Evolutionary conservation across 2,329 filamentous ascomycete genomes (phyloP), one percentile per base, ranked within the genome.

Genomic region (Pseudonectria buxi): DNA sequence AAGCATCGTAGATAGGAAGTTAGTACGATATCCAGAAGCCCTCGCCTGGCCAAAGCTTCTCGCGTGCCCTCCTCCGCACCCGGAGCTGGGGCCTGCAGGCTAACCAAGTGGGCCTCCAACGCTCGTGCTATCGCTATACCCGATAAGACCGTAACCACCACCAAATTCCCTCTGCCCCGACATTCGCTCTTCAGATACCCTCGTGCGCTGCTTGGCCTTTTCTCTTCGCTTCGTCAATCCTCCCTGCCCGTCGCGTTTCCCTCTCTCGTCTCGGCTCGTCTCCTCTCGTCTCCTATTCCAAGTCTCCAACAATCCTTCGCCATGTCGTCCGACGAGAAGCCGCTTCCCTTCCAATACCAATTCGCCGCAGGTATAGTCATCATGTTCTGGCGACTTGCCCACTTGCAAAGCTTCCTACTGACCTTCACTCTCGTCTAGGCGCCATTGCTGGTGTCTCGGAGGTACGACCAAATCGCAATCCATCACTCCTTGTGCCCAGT

Each of bases 391-490:
- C 37, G 28, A 34, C 30, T 30, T 37, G 30, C 14, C 28, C 37
- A 31, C 27, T 33, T 34, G 44, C 48, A 44, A 43, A 45, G 12
- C 22, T 26, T 14, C 22, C 28, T 25, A 37, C 49, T 56, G 42
- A 43, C 27, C 24, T n/a, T 35, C 16, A 31, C 38, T 22, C 30
- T 37, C 29, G 28, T 51, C 26, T 53, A 86, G 82, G 83, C 70
- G 92, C 92, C 61, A 85, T 98, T 60, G 92, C 92, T 58, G 92
- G 92, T 73, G 89, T 98, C 49, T 96, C 90, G 54, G 92, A 98
- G 78, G 88, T 89, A 72, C 66, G 81, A 22, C 25, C 18, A 22
- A 22, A 25, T 25, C 27, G 32, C 33, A 35, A 35, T 30, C 35
- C 40, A 3, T 25, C 31, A 22, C 18, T 24, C 6, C 69, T 34